phyloP scores from a whole-genome alignment of 129 eudicot genomes.

The Escallonia herrerae region DNA sequence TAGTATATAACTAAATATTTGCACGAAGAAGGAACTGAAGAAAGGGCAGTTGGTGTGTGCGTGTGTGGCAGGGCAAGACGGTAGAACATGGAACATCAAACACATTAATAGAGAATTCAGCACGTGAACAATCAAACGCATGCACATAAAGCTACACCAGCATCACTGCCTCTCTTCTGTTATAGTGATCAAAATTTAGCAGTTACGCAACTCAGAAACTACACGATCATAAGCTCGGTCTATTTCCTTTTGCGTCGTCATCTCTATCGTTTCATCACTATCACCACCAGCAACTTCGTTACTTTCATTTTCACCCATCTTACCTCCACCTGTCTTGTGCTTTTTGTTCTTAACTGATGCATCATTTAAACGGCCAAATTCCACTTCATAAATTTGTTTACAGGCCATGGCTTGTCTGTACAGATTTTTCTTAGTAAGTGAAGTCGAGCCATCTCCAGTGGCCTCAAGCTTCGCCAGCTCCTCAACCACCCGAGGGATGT shows the following conservation, averaged over 20 bases:
- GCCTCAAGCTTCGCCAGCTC: slow-evolving; percentile 60
- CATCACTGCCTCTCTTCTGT: not conserved
- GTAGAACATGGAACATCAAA: too few relatives aligned
- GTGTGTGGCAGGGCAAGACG: too few relatives aligned
- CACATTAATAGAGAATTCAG: too few relatives aligned
- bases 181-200: not conserved
- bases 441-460: slow-evolving; percentile 8
- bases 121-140: too few relatives aligned
- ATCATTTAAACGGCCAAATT: slow-evolving; percentile 36
- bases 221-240: slow-evolving; percentile 57
- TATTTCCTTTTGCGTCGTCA: slow-evolving; percentile 93
- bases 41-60: too few relatives aligned
- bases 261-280: slow-evolving; percentile 86
- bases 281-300: slow-evolving; percentile 16
- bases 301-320: slow-evolving; percentile 12
- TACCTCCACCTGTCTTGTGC: slow-evolving; percentile 17
- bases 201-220: slow-evolving; percentile 30
- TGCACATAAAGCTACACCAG: not conserved
- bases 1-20: too few relatives aligned
- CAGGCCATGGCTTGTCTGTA: slow-evolving; percentile 53
- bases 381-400: slow-evolving; percentile 64
- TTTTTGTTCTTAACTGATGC: slow-evolving; percentile 24
- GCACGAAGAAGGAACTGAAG: too few relatives aligned
- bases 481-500: slow-evolving; percentile 72
- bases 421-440: slow-evolving; percentile 42